phyloP scores from a whole-genome alignment of 75 land plant genomes.

The Pinus tabuliformis region DNA sequence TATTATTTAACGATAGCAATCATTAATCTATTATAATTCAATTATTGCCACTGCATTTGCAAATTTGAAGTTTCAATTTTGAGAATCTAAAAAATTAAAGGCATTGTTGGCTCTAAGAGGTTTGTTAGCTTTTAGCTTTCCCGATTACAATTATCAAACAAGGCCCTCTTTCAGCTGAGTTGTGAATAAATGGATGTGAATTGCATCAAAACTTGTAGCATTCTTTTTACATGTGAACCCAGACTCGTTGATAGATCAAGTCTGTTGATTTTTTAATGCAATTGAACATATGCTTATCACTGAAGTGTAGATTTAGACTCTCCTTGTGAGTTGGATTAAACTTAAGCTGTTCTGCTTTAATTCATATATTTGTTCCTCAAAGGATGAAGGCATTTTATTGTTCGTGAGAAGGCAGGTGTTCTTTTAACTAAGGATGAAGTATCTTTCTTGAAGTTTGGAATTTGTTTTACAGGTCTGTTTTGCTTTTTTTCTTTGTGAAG shows the following conservation, averaged over 20 bases:
- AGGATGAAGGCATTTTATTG: neutral
- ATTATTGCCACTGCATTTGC: neutral
- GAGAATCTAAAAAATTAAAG: neutral
- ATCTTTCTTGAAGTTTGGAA: neutral
- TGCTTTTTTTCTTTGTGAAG: neutral
- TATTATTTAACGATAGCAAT: neutral
- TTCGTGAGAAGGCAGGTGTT: neutral
- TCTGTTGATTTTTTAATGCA: neutral
- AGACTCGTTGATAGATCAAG: neutral
- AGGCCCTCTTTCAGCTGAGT: neutral
- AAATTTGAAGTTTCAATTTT: neutral
- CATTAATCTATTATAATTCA: no score
- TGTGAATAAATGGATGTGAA: slow-evolving; percentile 8
- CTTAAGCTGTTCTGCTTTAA: neutral
- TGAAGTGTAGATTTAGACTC: neutral
- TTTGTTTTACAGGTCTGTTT: neutral
- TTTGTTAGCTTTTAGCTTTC: neutral
- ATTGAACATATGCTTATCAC: neutral
- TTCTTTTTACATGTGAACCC: neutral
- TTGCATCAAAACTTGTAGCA: neutral
- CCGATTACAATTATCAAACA: neutral
- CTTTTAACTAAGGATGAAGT: neutral
- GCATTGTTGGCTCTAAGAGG: neutral
- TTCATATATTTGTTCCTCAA: neutral
- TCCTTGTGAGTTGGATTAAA: neutral